Base-by-base conservation (phyloP, 306 rosid genomes). In the Pachyrhizus erosus region DNA sequence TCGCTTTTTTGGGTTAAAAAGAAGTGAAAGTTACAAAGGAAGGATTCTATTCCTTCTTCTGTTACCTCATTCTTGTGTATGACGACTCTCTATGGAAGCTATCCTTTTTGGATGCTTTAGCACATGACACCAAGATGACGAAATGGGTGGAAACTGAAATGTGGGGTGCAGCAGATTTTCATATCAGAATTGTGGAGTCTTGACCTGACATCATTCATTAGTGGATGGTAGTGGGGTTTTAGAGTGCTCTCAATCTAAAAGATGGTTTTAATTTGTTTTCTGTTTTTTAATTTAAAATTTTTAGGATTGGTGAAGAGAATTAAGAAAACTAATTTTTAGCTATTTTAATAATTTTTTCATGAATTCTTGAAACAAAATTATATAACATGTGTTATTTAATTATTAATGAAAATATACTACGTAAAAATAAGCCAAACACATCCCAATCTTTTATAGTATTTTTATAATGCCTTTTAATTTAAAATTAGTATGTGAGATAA, bases 101-200 rank as follows among this genome's bases (percentile, higher is more conserved):
- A 73, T 78, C 29, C 46, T 45, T 72, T 84, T 29, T 77, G 71
- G 67, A 71, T 79, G 82, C 71, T 66, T 78, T 33, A 37, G 76
- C 46, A 37, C 18, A 74, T 60, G 46, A 58, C 51, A n/a, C 23
- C 45, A 45, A 71, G 46, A 37, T 37, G 10, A 37, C 37, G 10
- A 60, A 33, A 72, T 73, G 14, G 40, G 76, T 57, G 71, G 77
- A 75, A 68, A 76, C 46, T 54, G 54, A 66, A 76, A 70, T 81
- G 88, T 62, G 80, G 77, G 71, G 83, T 73, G 88, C 71, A 64
- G 17, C 43, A 40, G 51, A 81, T 81, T 42, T 58, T 86, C 67
- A 57, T 84, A 61, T 40, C 37, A 74, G 46, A 75, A 82, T 49
- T 71, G 3, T 1, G 52, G 37, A 66, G 75, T 62, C 49, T 18